Base-by-base conservation (phyloP, 345 rosid genomes). In the Heritiera littoralis region DNA sequence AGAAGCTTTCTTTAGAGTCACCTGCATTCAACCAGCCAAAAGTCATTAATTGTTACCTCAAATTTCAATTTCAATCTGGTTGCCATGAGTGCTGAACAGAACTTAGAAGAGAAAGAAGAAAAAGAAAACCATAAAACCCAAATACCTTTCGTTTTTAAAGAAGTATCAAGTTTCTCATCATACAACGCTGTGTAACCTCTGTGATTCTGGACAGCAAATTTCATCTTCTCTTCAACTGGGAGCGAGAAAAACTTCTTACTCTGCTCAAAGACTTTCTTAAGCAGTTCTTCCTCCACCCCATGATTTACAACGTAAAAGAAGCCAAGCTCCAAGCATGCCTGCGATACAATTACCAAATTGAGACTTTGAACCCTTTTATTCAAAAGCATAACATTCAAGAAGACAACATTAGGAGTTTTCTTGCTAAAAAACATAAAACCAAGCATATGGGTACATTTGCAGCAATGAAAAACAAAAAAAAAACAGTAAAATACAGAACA, bases 291-390 rank as follows among this genome's bases (percentile, higher is more conserved):
- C 46, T 89, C 87, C 3, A 91, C 85, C 4, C 94, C 97, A 68
- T 94, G 98, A 73, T 94, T 92, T 5, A 40, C 43, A 40, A 40
- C 6, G 4, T 40, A 40, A 40, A 40, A 40, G 43, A 40, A 40
- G 4, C 97, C 97, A 80, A 84, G 84, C 15, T 91, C 92, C 13
- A 83, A 23, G 73, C 97, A 93, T 59, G 95, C 98, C 98, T 95
- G 79, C 14, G n/a, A 82, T 55, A 56, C 45, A 45, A 83, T 45
- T 60, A 2, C 76, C 18, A 49, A 32, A 28, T 7, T 49, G 13
- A 70, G 56, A 70, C 49, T 5, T 28, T 49, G 43, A 64, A 23
- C 28, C 28, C 28, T 23, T 0, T 23, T 23, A 23, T 23, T 23
- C 28, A 23, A 23, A 23, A 13, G 17, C 66, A 61, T 52, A 52